Percentiles rank a stretch among this genome's conserved stretches.
Conservation (phyloP, 768 basidiomycete genomes). For the Suillus tomentosus region DNA sequence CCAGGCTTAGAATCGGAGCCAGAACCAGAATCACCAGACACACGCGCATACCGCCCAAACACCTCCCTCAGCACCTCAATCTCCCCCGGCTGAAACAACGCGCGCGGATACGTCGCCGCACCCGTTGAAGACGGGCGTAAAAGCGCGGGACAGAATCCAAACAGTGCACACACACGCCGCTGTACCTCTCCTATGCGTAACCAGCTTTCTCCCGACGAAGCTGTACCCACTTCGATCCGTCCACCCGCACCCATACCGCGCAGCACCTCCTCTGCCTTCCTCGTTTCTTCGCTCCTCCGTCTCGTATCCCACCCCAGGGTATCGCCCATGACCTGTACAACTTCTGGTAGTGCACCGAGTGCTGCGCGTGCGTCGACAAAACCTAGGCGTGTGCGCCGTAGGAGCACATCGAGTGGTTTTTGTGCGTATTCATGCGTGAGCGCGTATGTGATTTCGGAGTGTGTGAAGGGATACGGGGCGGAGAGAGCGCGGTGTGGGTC, state of each 20-base stretch:
- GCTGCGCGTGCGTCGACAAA: conserved; percentile 92
- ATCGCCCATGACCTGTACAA: conserved; percentile 88
- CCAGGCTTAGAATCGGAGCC: conserved; percentile 22
- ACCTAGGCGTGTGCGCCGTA: conserved; percentile 87
- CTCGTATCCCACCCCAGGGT: conserved; percentile 77
- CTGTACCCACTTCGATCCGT: conserved; percentile 15
- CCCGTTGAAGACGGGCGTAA: conserved; percentile 1
- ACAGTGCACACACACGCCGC: not conserved
- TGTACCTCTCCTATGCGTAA: conserved; percentile 2
- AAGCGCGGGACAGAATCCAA: conserved; percentile 1
- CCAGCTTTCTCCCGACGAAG: conserved; percentile 23
- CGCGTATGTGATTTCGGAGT: conserved; percentile 80
- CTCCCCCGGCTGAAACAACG: conserved; percentile 56
- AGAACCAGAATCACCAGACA: not conserved
- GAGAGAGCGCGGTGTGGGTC: conserved; percentile 82
- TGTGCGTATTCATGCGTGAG: conserved; percentile 88
- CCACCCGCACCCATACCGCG: conserved; percentile 70
- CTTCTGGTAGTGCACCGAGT: conserved; percentile 78
- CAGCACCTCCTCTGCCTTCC: conserved; percentile 64
- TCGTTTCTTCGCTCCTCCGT: conserved; percentile 61
- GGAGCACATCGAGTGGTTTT: conserved; percentile 91
- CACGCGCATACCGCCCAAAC: conserved; percentile 30
- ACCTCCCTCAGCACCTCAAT: conserved; percentile 42
- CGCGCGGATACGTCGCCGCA: conserved; percentile 43
- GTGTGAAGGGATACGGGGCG: conserved; percentile 74